Base-by-base conservation (phyloP, 2,329 filamentous ascomycete species). In the Uncinocarpus reesii region DNA sequence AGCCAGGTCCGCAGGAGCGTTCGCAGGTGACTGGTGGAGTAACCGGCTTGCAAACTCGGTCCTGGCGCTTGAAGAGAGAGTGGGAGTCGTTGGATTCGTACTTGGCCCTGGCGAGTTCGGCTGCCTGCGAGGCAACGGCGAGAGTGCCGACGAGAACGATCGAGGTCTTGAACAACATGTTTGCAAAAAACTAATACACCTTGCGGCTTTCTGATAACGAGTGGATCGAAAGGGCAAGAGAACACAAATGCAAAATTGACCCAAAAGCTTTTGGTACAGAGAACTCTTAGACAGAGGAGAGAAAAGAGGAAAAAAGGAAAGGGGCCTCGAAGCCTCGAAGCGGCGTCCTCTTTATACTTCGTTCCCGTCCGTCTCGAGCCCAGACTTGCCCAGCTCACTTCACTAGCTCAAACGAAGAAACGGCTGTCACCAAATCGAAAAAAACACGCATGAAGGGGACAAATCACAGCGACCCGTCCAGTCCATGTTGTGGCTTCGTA, bases 11-110 rank as follows among this genome's bases (percentile, higher is more conserved):
- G 37, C 43, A 51, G 26, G 44, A 51, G 10, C 38, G 31, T 29
- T 47, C 44, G 41, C 49, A 51, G 23, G 49, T 48, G n/a, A 44
- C 29, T 18, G 48, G 48, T 6, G 48, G 18, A 26, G 48, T 26
- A 23, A 50, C 42, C 18, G 36, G 15, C 36, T 47, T 46, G 38
- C 48, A 50, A 11, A 46, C 10, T 5, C 21, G 18, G 28, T 26
- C 29, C 36, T 47, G 35, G 24, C 45, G 45, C 24, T 41, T 47
- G 26, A 47, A 23, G n/a, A 47, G 1, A 10, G 24, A 16, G 28
- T 34, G n/a, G 13, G 34, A 28, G 11, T 41, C 45, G 15, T 47
- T 47, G 10, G 36, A 41, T 20, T 47, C 45, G 24, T 47, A 28
- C 11, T 18, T 7, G 2, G 36, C 44, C 11, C 29, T 4, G 41